Conservation (phyloP, 1,139 yeast genomes). For the Suhomyces anneliseae region DNA sequence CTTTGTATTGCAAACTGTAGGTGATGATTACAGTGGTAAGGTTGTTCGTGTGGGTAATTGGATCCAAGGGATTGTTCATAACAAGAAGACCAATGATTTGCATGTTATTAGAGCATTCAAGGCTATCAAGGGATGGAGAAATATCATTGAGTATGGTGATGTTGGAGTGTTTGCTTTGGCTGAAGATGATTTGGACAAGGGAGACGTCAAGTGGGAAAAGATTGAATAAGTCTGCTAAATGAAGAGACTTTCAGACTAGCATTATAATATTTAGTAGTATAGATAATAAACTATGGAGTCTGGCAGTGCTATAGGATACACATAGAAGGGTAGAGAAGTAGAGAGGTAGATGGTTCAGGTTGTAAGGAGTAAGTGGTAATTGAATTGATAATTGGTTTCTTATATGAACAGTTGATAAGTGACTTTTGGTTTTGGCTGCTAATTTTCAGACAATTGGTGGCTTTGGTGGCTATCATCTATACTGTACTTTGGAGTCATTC, state of each 20-base stretch:
- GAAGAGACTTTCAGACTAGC: not conserved
- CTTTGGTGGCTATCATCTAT: too few species aligned
- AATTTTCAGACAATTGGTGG: too few species aligned
- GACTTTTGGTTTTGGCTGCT: too few species aligned
- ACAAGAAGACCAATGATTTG: conserved; percentile 16
- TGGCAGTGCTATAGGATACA: too few species aligned
- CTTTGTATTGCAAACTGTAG: conserved; percentile 24
- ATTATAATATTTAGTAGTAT: too few species aligned
- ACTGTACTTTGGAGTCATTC: too few species aligned
- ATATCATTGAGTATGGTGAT: conserved; percentile 29
- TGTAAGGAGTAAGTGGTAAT: too few species aligned
- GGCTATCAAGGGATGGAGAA: conserved; percentile 23
- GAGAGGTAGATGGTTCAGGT: too few species aligned
- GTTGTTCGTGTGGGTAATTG: conserved; percentile 52
- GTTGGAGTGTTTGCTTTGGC: conserved; percentile 24
- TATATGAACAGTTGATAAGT: too few species aligned
- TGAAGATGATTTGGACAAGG: conserved; percentile 12
- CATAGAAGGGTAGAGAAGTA: too few species aligned
- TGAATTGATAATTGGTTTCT: too few species aligned
- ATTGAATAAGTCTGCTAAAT: not conserved
- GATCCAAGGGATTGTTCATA: conserved; percentile 52
- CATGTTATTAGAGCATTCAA: conserved; percentile 30
- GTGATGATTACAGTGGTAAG: conserved; percentile 38
- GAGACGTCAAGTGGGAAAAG: not conserved
- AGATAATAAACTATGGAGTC: too few species aligned